Conservation (phyloP, 768 basidiomycete species). For the Tricholoma furcatifolium region DNA sequence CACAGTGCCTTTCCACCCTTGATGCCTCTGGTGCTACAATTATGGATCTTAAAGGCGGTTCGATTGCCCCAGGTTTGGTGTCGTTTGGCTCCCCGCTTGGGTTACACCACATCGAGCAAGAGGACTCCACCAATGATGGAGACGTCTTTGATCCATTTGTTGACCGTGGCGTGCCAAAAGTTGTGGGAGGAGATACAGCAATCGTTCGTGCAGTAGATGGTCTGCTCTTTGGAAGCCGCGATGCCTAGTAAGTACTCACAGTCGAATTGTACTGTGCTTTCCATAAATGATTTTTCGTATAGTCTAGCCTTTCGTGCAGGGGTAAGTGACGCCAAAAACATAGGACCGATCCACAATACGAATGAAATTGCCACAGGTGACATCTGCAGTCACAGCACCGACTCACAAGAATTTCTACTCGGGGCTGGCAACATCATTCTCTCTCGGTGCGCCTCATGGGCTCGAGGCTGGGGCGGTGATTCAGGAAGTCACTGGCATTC, state of each 20-base stretch:
- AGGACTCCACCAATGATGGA: conserved; percentile 73
- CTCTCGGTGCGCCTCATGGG: conserved; percentile 55
- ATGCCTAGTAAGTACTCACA: conserved; percentile 58
- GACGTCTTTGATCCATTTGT: conserved; percentile 51
- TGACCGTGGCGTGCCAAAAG: conserved; percentile 37
- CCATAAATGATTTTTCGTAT: not conserved
- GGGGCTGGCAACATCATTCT: conserved; percentile 69
- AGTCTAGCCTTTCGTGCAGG: conserved; percentile 72
- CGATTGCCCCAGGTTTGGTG: conserved; percentile 62
- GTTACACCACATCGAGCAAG: conserved; percentile 63
- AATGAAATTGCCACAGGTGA: conserved; percentile 32
- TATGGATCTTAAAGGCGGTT: conserved; percentile 73
- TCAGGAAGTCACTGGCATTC: conserved; percentile 63
- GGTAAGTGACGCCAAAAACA: conserved; percentile 31
- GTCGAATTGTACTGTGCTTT: not conserved
- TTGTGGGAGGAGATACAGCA: conserved; percentile 49
- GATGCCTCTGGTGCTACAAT: conserved; percentile 25
- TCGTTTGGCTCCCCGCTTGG: conserved; percentile 75
- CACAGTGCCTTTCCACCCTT: conserved; percentile 20
- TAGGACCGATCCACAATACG: not conserved
- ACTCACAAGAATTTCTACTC: conserved; percentile 48
- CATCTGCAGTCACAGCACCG: conserved; percentile 65
- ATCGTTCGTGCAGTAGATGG: conserved; percentile 74
- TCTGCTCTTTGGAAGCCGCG: conserved; percentile 63
- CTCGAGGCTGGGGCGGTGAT: conserved; percentile 63